Base-by-base conservation (phyloP, 2,329 filamentous ascomycete species). In the Coniochaeta sp. region DNA sequence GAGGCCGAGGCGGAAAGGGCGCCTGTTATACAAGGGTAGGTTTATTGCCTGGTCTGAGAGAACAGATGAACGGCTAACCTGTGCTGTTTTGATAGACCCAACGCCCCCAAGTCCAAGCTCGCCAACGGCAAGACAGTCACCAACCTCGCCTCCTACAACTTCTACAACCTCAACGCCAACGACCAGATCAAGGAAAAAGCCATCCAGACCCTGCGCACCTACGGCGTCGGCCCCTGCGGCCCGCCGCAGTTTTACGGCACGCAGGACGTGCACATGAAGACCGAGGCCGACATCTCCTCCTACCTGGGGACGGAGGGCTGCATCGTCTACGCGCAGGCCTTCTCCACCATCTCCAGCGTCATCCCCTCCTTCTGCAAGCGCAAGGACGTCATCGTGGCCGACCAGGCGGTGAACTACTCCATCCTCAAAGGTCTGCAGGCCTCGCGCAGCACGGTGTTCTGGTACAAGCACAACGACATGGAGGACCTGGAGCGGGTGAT, bases 221-320 rank as follows among this genome's bases (percentile, higher is more conserved):
- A 99, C 62, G 94, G 94, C 52, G 95, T 99, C 35, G 95, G 94
- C 8, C 92, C 94, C 52, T 99, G 94, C 66, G 94, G 94, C 18
- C 94, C 94, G 16, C 94, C 94, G 6, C 91, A 95, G 57, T 99
- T 99, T 73, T 99, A 99, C 72, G 94, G 91, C 58, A 99, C 91
- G 28, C 92, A 97, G 68, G 94, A 99, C 70, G 91, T 97, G 45
- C 94, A 99, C 70, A 92, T 96, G 82, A 94, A 95, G 75, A 91
- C 90, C 14, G 94, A 99, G 71, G 83, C 89, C 52, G 92, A 97
- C 66, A 91, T 99, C 63, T 91, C 94, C 22, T 81, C 87, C 9
- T 95, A 92, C 65, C 72, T 99, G 24, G 94, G 94, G 22, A 89
- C 89, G 1, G 84, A 91, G 51, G 85, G 87, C 28, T 95, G 90